Evolutionary conservation across 2,329 filamentous ascomycete genomes (phyloP), one percentile per base, ranked within the genome.

Genomic region (Cladosporium velox): DNA sequence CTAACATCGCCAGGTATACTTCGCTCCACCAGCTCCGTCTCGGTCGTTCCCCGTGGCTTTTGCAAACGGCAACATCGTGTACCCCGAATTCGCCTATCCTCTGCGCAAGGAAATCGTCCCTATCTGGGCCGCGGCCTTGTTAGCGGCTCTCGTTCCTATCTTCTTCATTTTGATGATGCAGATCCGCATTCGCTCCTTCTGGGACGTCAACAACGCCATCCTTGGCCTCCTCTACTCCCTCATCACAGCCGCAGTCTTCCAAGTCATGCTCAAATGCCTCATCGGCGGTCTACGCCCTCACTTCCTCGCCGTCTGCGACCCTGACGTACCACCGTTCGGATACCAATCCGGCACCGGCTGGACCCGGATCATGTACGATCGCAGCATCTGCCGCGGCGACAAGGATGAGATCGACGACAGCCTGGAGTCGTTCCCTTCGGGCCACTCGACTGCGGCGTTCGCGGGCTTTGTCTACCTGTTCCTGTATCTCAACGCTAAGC

Each of bases 401-500:
- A 71, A 77, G 21, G 79, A 84, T 11, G 78, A 88, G 72, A 90
- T 92, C 77, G 84, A 91, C 74, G 89, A 92, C 74, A 83, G 84
- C 1, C 82, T 92, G 0, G 88, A 91, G 73, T 89, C 87, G 0
- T 89, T 93, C 77, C 90, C 90, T 0, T 90, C 86, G 1, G 91
- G 91, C 0, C 90, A 93, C 77, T 88, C 88, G 5, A 91, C 90
- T 0, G 90, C 90, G 0, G 89, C 89, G 0, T 92, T 91, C 66
- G 88, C 88, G 0, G 89, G 89, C 5, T 90, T 91, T 71, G 83
- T 91, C 26, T 92, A 86, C 74, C 79, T 92, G 2, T 89, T 84
- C 70, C 81, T 92, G 1, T 93, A 92, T 79, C 85, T 93, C 54
- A 92, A 92, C 76, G 90, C 88, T 58, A 92, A 92, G 80, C 83